These are phyloP conservation scores for Citrullus amarus DNA, from an alignment of 306 rosid genomes.

Conservation along the genomic window DNA sequence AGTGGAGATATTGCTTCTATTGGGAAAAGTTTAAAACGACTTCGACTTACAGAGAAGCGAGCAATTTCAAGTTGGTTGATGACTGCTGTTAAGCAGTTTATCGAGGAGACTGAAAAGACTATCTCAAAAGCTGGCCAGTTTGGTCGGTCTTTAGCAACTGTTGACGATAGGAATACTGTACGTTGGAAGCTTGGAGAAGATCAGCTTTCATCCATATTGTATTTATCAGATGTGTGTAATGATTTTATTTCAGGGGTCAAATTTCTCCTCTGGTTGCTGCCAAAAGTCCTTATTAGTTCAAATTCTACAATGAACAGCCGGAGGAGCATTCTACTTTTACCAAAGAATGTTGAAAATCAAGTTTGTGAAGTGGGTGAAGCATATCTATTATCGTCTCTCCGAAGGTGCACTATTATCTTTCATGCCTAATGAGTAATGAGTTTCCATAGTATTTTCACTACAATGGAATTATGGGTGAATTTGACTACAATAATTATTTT, in stretches of 20 bases:
- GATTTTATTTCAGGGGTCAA: constrained; percentile 73
- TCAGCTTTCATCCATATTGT: constrained; percentile 64
- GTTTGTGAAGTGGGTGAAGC: constrained; percentile 85
- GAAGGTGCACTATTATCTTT: constrained; percentile 44
- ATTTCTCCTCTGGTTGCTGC: constrained; percentile 86
- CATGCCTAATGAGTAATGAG: not conserved
- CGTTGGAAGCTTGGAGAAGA: constrained; percentile 92
- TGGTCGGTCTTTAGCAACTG: constrained; percentile 45
- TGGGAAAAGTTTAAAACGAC: constrained; percentile 54
- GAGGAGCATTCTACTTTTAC: constrained; percentile 44
- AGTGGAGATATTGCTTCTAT: constrained; percentile 51
- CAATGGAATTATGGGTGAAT: not conserved
- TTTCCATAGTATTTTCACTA: not conserved
- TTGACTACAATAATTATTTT: not conserved
- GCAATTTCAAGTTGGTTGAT: constrained; percentile 61
- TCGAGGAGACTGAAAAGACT: constrained; percentile 58
- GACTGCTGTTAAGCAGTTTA: constrained; percentile 42
- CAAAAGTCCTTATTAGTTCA: constrained; percentile 53
- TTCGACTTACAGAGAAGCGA: constrained; percentile 74
- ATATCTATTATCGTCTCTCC: constrained; percentile 67
- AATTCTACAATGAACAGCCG: constrained; percentile 59
- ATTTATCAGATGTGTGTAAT: constrained; percentile 61
- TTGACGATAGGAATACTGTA: constrained; percentile 47
- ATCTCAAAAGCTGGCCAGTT: constrained; percentile 61
- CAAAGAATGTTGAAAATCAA: constrained; percentile 68